Evolutionary conservation across 345 rosid species (phyloP).

Genomic region (Corymbia maculata): DNA sequence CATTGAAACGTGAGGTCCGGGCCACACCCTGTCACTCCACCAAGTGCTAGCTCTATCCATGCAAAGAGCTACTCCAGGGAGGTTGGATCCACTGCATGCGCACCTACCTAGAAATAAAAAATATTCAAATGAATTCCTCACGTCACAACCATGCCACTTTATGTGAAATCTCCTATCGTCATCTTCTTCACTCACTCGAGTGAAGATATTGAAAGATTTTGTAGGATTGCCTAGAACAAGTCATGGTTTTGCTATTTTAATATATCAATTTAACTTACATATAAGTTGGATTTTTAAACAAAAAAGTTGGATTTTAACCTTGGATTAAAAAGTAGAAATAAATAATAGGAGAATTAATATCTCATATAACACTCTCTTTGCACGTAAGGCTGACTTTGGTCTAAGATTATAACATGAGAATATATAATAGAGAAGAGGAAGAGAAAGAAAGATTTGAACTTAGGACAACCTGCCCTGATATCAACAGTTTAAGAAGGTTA

Average conservation of each 20-base stretch:
- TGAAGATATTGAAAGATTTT: background rate
- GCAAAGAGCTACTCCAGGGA: background rate
- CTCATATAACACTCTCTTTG: background rate
- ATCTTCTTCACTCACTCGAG: background rate
- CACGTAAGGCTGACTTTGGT: background rate
- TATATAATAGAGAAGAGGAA: background rate
- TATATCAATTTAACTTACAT: too few relatives aligned
- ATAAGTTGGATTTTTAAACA: background rate
- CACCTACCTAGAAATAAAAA: background rate
- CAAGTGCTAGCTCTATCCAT: background rate
- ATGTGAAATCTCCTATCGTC: background rate
- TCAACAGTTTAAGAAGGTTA: background rate
- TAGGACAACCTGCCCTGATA: accelerated
- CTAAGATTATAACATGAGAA: background rate
- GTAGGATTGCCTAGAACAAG: accelerated
- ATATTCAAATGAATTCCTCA: background rate
- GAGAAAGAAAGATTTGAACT: background rate
- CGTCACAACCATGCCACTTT: background rate
- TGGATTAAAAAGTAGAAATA: too few relatives aligned
- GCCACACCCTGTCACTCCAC: background rate
- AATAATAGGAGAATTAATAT: background rate
- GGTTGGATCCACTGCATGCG: background rate
- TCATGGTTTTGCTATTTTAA: background rate
- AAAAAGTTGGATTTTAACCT: background rate
- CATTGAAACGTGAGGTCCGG: background rate